Conservation (phyloP, 495 filamentous ascomycete species). For the Penicillium soppii region DNA sequence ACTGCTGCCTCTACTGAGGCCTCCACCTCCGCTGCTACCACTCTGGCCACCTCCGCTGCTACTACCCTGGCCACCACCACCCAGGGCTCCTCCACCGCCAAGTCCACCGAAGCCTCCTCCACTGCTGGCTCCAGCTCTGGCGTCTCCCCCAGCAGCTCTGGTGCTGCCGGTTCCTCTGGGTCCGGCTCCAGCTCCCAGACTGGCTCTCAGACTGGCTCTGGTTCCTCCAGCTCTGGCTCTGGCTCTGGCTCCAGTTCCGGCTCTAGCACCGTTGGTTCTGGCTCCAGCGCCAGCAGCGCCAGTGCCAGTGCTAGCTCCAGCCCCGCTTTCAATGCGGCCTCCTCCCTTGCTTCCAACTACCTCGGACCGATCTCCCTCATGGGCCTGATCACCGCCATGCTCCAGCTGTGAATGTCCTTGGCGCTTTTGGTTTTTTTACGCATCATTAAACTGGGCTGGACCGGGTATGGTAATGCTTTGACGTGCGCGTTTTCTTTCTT, state of each 20-base stretch:
- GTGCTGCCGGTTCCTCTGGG: constrained; percentile 6
- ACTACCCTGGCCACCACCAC: constrained; percentile 20
- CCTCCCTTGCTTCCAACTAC: constrained; percentile 23
- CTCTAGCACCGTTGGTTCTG: constrained; percentile 6
- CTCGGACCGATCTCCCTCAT: constrained; percentile 28
- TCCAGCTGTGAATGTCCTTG: constrained; percentile 33
- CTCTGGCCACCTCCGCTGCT: constrained; percentile 1
- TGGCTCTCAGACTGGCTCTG: constrained; percentile 17
- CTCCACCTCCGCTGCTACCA: constrained; percentile 7
- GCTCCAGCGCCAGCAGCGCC: constrained; percentile 16
- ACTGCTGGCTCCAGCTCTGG: constrained; percentile 16
- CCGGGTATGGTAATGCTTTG: constrained; percentile 18
- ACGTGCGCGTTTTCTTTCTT: constrained; percentile 13
- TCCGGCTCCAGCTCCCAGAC: constrained; percentile 13
- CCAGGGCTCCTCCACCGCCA: constrained; percentile 12
- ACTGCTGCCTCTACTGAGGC: constrained; percentile 9
- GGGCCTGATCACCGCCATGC: constrained; percentile 34
- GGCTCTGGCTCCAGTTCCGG: constrained; percentile 9
- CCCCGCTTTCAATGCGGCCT: constrained; percentile 24
- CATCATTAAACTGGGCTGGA: constrained; percentile 31
- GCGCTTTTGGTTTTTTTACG: constrained; percentile 14
- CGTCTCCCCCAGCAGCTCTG: constrained; percentile 12
- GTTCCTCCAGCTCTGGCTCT: constrained; percentile 21
- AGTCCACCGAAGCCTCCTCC: constrained; percentile 18
- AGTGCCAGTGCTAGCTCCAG: constrained; percentile 20